These are phyloP conservation scores for Xylaria nigripes DNA, from an alignment of 495 filamentous ascomycete species.

Conservation along the genomic window DNA sequence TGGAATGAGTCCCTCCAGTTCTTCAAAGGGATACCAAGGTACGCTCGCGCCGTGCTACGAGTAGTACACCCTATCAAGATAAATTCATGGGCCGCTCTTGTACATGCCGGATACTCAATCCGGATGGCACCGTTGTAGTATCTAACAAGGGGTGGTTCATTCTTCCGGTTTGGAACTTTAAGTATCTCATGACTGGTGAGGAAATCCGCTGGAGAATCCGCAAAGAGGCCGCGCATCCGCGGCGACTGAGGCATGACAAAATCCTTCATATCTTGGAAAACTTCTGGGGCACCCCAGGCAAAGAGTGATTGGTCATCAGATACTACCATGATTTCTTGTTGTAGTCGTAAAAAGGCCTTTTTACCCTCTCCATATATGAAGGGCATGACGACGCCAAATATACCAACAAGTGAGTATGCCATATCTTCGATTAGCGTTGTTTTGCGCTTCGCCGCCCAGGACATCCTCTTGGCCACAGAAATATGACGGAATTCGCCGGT, in stretches of 20 bases:
- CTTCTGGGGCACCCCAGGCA: conserved; percentile 8
- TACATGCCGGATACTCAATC: neutral
- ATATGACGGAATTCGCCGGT: neutral
- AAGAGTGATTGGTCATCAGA: conserved; percentile 20
- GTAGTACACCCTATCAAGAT: conserved; percentile 6
- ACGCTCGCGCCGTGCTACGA: neutral
- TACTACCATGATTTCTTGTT: conserved; percentile 18
- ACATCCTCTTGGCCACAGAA: conserved; percentile 10
- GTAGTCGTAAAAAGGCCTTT: conserved; percentile 8
- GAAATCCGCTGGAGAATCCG: neutral
- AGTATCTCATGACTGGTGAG: neutral
- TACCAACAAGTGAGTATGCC: conserved; percentile 16
- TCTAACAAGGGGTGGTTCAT: neutral
- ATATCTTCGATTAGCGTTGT: conserved; percentile 17
- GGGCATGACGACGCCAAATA: conserved; percentile 14
- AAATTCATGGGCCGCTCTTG: neutral
- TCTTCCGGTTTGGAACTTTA: neutral
- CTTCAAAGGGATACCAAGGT: neutral
- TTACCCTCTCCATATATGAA: conserved; percentile 14
- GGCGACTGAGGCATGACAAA: neutral
- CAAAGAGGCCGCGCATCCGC: neutral
- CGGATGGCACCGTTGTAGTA: conserved; percentile 1
- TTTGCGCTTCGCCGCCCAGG: conserved; percentile 12
- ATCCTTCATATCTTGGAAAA: neutral
- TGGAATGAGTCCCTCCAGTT: neutral